Evolutionary conservation across 2,329 filamentous ascomycete species (phyloP), one percentile per base, ranked within the genome.

Genomic region (Neophaeococcomyces mojaviensis): DNA sequence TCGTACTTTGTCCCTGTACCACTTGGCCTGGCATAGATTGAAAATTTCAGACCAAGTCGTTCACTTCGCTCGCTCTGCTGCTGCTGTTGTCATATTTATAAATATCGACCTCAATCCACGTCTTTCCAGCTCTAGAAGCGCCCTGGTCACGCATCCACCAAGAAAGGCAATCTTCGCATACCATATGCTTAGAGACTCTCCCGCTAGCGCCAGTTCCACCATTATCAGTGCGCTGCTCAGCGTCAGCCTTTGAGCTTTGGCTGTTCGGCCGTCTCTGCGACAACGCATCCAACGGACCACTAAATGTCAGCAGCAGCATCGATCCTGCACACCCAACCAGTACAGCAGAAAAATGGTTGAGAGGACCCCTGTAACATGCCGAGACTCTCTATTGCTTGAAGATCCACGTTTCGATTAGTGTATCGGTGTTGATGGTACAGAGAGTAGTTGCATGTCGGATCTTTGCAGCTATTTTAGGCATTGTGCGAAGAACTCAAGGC

Each of bases 281-380:
- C 71, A 1, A 65, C 73, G 71, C 73, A 50, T 76, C 72, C 1
- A 72, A 68, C 36, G 75, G 61, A 1, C 69, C 70, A 53, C 77
- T 74, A 2, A 72, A 58, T 15, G 75, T 61, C 12, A 76, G 34
- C 2, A 40, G 24, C 9, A 45, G 19, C 28, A 55, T 28, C 16
- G 52, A 49, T 50, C 43, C 48, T 20, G 43, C 35, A n/a, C 49
- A 33, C 1, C 48, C 50, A 3, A 74, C 79, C 2, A 81, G 66
- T 0, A 77, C 76, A 1, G 77, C 81, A 31, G 66, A 67, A 2
- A 69, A 76, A 56, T 80, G 74, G 72, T 81, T 78, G 34, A 69
- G 64, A 1, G 64, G 59, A 0, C 76, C 65, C 0, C 74, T 71
- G 0, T 82, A 66, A 16, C 69, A 66, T 4, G 73, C 68, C 2